phyloP scores from a whole-genome alignment of 805 yeast genomes.

The Metschnikowia matae region DNA sequence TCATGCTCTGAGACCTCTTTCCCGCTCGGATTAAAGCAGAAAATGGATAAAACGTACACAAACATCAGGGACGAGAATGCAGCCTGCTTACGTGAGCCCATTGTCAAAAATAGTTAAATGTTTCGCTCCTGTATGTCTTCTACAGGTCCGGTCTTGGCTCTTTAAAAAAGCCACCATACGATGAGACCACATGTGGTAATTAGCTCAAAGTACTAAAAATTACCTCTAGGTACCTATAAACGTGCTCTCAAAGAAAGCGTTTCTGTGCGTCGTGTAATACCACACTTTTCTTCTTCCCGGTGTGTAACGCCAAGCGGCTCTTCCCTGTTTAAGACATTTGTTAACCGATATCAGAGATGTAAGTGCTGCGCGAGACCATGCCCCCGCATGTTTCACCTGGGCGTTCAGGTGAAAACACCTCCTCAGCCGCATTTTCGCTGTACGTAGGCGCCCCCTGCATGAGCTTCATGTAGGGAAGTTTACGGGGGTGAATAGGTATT shows the following conservation, averaged over 20 bases:
- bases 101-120: background rate
- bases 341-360: background rate
- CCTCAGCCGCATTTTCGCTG: background rate
- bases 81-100: background rate
- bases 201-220: background rate
- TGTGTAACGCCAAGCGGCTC: background rate
- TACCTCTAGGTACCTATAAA: background rate
- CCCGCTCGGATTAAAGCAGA: slow-evolving; percentile 1
- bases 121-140: background rate
- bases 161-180: background rate
- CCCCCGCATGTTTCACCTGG: background rate
- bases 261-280: background rate
- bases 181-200: background rate
- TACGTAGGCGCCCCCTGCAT: slow-evolving; percentile 1
- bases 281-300: background rate
- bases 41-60: slow-evolving; percentile 12
- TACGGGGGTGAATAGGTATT: background rate
- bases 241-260: background rate
- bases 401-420: background rate
- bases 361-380: background rate
- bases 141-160: background rate
- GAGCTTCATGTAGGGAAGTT: slow-evolving; percentile 1
- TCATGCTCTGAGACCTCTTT: slow-evolving; percentile 1
- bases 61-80: slow-evolving; percentile 3
- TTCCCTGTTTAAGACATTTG: background rate